Conservation (phyloP, 2,329 filamentous ascomycete species). For the Apiospora aurea region DNA sequence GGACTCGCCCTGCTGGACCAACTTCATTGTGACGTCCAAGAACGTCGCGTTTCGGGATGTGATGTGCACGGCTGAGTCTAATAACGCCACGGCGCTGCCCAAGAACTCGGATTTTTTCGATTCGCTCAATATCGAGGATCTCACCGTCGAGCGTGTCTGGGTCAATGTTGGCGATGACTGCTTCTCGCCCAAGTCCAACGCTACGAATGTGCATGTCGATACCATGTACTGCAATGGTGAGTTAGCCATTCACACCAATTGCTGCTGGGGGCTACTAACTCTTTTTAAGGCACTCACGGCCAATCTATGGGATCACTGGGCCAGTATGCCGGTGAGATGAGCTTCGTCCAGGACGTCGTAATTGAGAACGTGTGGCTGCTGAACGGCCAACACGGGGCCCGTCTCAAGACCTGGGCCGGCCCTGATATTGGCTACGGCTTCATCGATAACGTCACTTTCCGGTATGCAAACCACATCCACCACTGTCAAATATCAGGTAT, state of each 20-base stretch:
- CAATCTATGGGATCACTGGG: slow-evolving; percentile 66
- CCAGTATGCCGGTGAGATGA: slow-evolving; percentile 61
- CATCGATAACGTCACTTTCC: slow-evolving; percentile 67
- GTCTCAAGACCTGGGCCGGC: slow-evolving; percentile 69
- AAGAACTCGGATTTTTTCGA: slow-evolving; percentile 72
- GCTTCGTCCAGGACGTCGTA: slow-evolving; percentile 62
- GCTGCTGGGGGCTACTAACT: not conserved
- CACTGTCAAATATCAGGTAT: too few species aligned
- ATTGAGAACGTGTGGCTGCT: slow-evolving; percentile 67
- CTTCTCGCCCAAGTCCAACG: slow-evolving; percentile 67
- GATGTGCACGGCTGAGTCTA: slow-evolving; percentile 60
- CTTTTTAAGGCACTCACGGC: slow-evolving; percentile 54
- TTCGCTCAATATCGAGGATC: slow-evolving; percentile 61
- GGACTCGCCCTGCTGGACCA: slow-evolving; percentile 70
- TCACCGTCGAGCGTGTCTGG: slow-evolving; percentile 58
- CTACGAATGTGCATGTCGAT: slow-evolving; percentile 62
- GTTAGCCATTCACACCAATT: not conserved
- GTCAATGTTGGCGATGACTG: slow-evolving; percentile 67
- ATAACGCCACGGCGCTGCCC: slow-evolving; percentile 52
- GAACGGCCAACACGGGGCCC: slow-evolving; percentile 58
- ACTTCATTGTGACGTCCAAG: slow-evolving; percentile 64
- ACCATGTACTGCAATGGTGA: slow-evolving; percentile 65
- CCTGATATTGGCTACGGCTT: slow-evolving; percentile 64
- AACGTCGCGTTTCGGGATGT: slow-evolving; percentile 62
- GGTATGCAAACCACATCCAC: slow-evolving; percentile 20